A percentile compares a stretch with the other conserved stretches of the same genome.
phyloP scores from a whole-genome alignment of 352 stramenopile genomes.

The Aphanomyces stellatus region DNA sequence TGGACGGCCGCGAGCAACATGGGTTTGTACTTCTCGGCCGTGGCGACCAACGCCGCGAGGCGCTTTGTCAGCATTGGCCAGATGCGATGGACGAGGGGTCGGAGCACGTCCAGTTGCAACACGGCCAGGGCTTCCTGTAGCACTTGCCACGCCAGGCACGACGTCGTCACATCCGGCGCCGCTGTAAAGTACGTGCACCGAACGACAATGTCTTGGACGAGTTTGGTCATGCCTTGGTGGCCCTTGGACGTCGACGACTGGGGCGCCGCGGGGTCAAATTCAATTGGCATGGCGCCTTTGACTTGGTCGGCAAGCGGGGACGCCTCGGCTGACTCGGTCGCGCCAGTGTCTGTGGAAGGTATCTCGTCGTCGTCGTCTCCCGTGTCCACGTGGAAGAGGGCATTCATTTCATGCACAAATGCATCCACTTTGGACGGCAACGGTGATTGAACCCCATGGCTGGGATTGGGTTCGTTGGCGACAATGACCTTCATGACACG shows the following conservation, averaged over 20 bases:
- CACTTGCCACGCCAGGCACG: conserved; percentile 62
- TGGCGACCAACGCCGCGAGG: conserved; percentile 25
- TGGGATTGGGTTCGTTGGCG: background rate
- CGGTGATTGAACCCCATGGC: background rate
- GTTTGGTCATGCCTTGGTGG: conserved; percentile 33
- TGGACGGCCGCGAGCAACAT: conserved; percentile 49
- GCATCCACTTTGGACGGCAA: conserved; percentile 22
- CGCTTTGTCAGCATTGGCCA: conserved; percentile 64
- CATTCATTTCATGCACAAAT: conserved; percentile 63
- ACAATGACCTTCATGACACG: conserved; percentile 24
- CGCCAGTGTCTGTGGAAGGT: background rate
- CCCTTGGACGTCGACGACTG: conserved; percentile 9
- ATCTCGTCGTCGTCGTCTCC: conserved; percentile 26
- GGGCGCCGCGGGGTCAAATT: conserved; percentile 23
- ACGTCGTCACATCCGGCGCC: conserved; percentile 52
- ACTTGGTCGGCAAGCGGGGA: conserved; percentile 20
- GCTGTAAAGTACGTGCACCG: conserved; percentile 68
- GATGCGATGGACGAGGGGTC: conserved; percentile 64
- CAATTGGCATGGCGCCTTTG: conserved; percentile 59
- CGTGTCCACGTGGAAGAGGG: conserved; percentile 26
- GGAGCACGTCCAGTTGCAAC: conserved; percentile 45
- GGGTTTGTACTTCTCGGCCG: conserved; percentile 51
- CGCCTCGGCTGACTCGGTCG: no score
- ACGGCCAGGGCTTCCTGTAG: conserved; percentile 54
- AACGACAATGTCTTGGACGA: conserved; percentile 68